Evolutionary conservation across 805 yeast species (phyloP).

Genomic region (Candida boleticola): DNA sequence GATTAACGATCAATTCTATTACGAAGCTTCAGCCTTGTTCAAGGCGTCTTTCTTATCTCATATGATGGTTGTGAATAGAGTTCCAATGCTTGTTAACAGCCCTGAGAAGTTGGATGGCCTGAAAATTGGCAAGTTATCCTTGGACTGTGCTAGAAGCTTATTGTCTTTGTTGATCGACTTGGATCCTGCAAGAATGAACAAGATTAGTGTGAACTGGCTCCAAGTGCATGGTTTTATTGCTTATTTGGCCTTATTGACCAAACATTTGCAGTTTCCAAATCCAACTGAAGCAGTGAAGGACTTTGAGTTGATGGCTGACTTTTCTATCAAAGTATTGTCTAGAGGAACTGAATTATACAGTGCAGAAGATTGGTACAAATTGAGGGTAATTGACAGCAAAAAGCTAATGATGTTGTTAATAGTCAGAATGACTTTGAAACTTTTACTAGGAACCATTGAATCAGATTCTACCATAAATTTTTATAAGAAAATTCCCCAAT

Average conservation of each 20-base stretch:
- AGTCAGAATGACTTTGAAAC: slow-evolving; percentile 21
- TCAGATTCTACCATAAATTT: slow-evolving; percentile 13
- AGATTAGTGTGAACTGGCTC: slow-evolving; percentile 17
- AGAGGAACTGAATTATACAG: background rate
- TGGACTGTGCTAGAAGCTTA: slow-evolving; percentile 28
- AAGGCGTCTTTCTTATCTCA: slow-evolving; percentile 26
- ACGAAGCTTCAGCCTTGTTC: slow-evolving; percentile 10
- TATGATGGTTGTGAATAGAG: slow-evolving; percentile 24
- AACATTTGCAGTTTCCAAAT: slow-evolving; percentile 3
- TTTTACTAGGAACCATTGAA: slow-evolving; percentile 18
- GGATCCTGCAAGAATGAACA: slow-evolving; percentile 12
- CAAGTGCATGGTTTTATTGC: slow-evolving; percentile 23
- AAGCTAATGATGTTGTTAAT: slow-evolving; percentile 15
- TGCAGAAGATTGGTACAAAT: slow-evolving; percentile 4
- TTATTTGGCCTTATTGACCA: slow-evolving; percentile 20
- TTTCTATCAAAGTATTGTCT: slow-evolving; percentile 4
- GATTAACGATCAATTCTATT: background rate
- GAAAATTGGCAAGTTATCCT: slow-evolving; percentile 18
- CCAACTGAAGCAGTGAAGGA: background rate
- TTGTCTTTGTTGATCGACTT: slow-evolving; percentile 16
- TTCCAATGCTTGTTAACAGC: slow-evolving; percentile 20
- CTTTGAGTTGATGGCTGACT: background rate
- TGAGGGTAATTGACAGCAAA: slow-evolving; percentile 5
- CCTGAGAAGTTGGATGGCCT: slow-evolving; percentile 13
- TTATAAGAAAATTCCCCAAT: slow-evolving; percentile 11